phyloP scores from a whole-genome alignment of 768 basidiomycete species.

The Panaeolus papilionaceus region DNA sequence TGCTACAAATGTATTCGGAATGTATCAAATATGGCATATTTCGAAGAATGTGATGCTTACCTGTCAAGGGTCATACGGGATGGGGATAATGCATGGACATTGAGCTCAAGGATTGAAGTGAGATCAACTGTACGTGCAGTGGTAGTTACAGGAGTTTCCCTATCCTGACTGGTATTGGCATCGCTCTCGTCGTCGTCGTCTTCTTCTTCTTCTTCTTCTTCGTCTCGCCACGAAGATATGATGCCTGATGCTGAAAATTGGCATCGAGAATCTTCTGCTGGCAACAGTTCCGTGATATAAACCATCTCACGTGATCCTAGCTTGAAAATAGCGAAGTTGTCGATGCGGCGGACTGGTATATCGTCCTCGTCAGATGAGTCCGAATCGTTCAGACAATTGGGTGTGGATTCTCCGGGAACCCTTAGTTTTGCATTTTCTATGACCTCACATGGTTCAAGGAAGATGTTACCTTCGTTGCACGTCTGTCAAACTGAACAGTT shows the following conservation, averaged over 20 bases:
- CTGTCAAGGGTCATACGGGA: slow-evolving; percentile 45
- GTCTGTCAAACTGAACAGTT: not conserved
- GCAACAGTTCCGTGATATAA: slow-evolving; percentile 44
- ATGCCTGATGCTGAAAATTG: slow-evolving; percentile 47
- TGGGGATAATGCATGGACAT: slow-evolving; percentile 47
- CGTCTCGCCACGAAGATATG: slow-evolving; percentile 46
- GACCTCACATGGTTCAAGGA: slow-evolving; percentile 31
- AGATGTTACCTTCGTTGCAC: not conserved
- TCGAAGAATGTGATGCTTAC: slow-evolving; percentile 37
- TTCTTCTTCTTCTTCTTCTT: slow-evolving; percentile 34
- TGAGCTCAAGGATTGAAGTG: slow-evolving; percentile 48
- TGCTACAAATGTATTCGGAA: slow-evolving; percentile 40
- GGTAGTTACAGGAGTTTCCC: not conserved
- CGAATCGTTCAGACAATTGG: slow-evolving; percentile 29
- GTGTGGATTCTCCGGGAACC: slow-evolving; percentile 49
- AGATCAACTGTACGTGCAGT: not conserved
- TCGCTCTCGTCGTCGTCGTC: slow-evolving; percentile 37
- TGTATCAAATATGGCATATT: slow-evolving; percentile 1
- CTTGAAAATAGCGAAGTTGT: slow-evolving; percentile 61
- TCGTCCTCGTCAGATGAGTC: slow-evolving; percentile 34
- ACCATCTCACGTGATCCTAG: slow-evolving; percentile 42
- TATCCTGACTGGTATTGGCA: slow-evolving; percentile 35
- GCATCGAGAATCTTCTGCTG: slow-evolving; percentile 25
- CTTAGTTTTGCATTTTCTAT: slow-evolving; percentile 47
- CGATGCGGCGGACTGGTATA: slow-evolving; percentile 62